Base-by-base conservation (phyloP, 129 eudicot species). In the Artemisia argyi region DNA sequence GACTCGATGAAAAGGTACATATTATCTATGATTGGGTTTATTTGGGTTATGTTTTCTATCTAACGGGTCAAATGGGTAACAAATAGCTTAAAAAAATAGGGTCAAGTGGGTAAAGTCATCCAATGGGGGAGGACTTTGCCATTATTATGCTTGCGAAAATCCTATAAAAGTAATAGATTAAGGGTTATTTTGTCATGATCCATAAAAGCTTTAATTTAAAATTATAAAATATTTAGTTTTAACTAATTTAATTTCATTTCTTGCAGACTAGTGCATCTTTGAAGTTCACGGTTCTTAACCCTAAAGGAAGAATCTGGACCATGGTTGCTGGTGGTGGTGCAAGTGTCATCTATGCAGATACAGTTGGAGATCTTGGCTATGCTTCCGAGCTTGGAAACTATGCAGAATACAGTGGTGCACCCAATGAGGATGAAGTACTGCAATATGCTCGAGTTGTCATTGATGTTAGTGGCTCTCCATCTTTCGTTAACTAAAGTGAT, bases 291-390 rank as follows among this genome's bases (percentile, higher is more conserved):
- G 91, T 92, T 15, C 77, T 92, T 80, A 89, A 92, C 78, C 96
- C 95, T 19, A 92, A 92, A 82, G 98, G 96, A 66, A 88, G 96
- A 30, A 92, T 92, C 71, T 92, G 98, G 98, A 92, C 98, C 11
- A 92, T 92, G 98, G 98, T 92, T 39, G 98, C 98, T 71, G 98
- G 98, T 65, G 98, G 98, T 26, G 98, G 96, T 63, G 98, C 98
- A 17, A 92, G 98, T 76, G 98, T 92, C 32, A 92, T 92, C 73
- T 92, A 92, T 62, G 96, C 98, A 7, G 96, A 92, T 77, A 92
- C 98, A 2, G 98, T 92, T 67, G 96, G 98, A 68, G 98, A 92
- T 77, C 81, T 92, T 73, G 98, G 96, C 72, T 92, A 85, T 84
- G 98, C 98, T 24, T 83, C 95, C 19, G 98, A 92, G 72, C 96